phyloP scores from a whole-genome alignment of 2,329 filamentous ascomycete genomes.

The Acephala macrosclerotiorum region DNA sequence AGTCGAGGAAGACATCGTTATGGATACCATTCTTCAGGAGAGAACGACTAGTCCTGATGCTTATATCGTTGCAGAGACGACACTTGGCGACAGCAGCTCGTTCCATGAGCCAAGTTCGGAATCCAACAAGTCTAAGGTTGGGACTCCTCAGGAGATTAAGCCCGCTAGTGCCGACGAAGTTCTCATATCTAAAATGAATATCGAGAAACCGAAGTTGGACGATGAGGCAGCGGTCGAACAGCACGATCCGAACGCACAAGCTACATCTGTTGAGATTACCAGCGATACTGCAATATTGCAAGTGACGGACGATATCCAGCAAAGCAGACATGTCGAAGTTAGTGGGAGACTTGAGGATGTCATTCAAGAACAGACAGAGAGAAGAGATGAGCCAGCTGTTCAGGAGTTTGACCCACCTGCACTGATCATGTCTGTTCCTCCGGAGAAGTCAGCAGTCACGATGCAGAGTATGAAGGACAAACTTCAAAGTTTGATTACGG shows the following conservation, averaged over 20 bases:
- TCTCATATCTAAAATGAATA: neutral
- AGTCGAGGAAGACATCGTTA: slow-evolving; percentile 8
- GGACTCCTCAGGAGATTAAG: slow-evolving; percentile 10
- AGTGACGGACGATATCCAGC: neutral
- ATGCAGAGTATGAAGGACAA: slow-evolving; percentile 58
- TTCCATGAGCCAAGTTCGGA: slow-evolving; percentile 7
- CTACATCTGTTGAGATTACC: neutral
- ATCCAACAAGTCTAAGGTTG: neutral
- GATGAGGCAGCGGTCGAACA: neutral
- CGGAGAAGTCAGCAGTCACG: slow-evolving; percentile 8
- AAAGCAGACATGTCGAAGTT: neutral
- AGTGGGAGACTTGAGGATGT: neutral
- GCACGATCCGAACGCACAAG: neutral
- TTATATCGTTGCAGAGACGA: slow-evolving; percentile 27
- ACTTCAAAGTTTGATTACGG: slow-evolving; percentile 64
- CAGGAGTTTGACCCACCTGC: neutral
- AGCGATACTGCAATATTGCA: neutral
- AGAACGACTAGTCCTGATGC: slow-evolving; percentile 7
- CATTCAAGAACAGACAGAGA: neutral
- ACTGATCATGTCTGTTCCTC: neutral
- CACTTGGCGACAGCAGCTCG: slow-evolving; percentile 19
- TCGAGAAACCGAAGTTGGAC: neutral
- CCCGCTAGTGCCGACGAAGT: neutral
- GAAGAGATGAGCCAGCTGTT: neutral
- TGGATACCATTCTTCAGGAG: slow-evolving; percentile 2